These are phyloP conservation scores for Pholiota adiposa DNA, from an alignment of 1,284 basidiomycete species.

Conservation along the genomic window DNA sequence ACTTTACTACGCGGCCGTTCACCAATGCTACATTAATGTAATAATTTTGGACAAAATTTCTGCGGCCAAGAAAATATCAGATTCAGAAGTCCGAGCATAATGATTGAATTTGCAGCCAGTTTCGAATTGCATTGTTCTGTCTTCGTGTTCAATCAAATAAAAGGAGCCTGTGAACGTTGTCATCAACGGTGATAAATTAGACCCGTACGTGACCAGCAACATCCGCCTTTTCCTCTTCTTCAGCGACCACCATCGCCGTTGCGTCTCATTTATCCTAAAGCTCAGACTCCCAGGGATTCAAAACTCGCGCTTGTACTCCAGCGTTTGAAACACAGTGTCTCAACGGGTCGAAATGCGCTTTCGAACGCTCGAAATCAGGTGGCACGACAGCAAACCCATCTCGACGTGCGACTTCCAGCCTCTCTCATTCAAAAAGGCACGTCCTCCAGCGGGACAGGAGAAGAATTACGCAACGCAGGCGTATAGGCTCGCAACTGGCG, in stretches of 20 bases:
- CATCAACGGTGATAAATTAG: constrained; percentile 23
- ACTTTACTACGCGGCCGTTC: no score
- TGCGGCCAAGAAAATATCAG: no score
- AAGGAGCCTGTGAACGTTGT: constrained; percentile 15
- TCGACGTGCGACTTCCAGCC: constrained; percentile 95
- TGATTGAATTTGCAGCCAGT: not conserved
- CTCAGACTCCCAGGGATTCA: not conserved
- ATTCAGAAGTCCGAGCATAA: not conserved
- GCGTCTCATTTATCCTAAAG: constrained; percentile 1
- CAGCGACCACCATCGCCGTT: constrained; percentile 9
- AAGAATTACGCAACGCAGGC: constrained; percentile 63
- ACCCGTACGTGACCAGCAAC: constrained; percentile 11
- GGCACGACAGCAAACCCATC: constrained; percentile 95
- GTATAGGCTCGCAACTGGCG: constrained; percentile 93
- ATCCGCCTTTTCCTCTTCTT: constrained; percentile 17
- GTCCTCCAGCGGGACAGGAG: constrained; percentile 59
- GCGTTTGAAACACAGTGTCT: not conserved
- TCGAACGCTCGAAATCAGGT: constrained; percentile 86
- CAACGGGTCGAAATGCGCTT: constrained; percentile 63
- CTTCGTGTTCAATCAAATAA: not conserved
- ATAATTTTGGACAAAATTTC: no score
- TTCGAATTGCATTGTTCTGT: not conserved
- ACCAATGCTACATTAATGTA: no score
- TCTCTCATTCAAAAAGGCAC: constrained; percentile 73
- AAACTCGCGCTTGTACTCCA: constrained; percentile 2